Base-by-base conservation (phyloP, 2,329 filamentous ascomycete species). In the Aotearoamyces nothofagi region DNA sequence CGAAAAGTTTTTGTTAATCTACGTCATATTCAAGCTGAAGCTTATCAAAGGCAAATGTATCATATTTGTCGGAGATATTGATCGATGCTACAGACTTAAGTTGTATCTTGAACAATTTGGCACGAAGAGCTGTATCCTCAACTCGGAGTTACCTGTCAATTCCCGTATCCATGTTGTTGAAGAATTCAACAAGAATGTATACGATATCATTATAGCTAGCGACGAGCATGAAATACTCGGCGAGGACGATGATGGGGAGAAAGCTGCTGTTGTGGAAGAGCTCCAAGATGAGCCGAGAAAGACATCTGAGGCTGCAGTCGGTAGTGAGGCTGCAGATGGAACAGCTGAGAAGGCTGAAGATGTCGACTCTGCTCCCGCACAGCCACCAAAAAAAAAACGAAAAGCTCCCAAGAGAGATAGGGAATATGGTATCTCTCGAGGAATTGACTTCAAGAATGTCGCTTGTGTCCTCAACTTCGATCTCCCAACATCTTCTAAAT, bases 91-190 rank as follows among this genome's bases (percentile, higher is more conserved):
- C 54, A 71, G 90, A 19, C 58, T 98, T 14, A 94, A 94, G 55
- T 66, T 98, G 5, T 98, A 90, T 49, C 69, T 98, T 29, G 90
- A 98, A 54, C 90, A 98, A 49, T 98, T 98, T 47, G 86, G 84
- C 26, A 87, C 94, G 48, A 78, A 83, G 50, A 87, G 81, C 45
- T 92, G 82, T 53, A 81, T 94, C 15, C 59, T 98, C 22, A 98
- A 98, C 56, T 90, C 83, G 1, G 87, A 98, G 49, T 57, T 98
- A 19, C 90, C 90, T 0, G 76, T 96, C 39, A 94, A 94, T 46
- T 90, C 81, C 1, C 68, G 90, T 34, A 73, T 94, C 22, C 87
- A 98, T 49, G 84, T 93, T 2, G 87, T 98, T 3, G 80, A 96
- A 44, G 84, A 96, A 51, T 98, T 98, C 57, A 98, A 96, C 59